A percentile compares a stretch with the other conserved stretches of the same genome.
Conservation (phyloP, 1,284 basidiomycete genomes). For the Naganishia liquefaciens region DNA sequence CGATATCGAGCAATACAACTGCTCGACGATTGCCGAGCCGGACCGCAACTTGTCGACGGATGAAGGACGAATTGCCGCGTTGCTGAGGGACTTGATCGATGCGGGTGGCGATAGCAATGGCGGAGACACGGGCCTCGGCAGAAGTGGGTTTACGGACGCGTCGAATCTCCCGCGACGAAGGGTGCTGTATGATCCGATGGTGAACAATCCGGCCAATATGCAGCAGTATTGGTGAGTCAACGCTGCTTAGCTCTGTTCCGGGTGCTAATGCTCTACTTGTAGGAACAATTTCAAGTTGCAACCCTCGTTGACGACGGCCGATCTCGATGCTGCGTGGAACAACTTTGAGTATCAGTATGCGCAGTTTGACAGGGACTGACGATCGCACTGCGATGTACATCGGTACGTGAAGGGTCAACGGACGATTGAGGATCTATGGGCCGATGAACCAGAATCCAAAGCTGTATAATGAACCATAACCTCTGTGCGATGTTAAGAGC, state of each 20-base stretch:
- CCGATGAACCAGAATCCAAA: no score
- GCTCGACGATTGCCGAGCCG: not conserved
- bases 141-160: conserved; percentile 8
- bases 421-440: no score
- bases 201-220: conserved; percentile 25
- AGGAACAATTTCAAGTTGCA: conserved; percentile 22
- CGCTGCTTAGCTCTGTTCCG: not conserved
- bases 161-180: not conserved
- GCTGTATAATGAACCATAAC: no score
- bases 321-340: conserved; percentile 5
- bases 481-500: no score
- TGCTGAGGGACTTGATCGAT: conserved; percentile 23
- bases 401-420: no score
- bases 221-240: conserved; percentile 17
- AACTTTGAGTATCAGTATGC: conserved; percentile 26
- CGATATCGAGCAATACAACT: no score
- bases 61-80: conserved; percentile 19
- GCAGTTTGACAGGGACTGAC: conserved; percentile 8
- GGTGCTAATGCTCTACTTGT: not conserved
- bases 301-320: not conserved
- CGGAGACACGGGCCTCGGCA: not conserved
- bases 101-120: conserved; percentile 5
- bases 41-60: conserved; percentile 10
- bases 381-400: no score
- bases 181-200: conserved; percentile 23